These are phyloP conservation scores for Phragmites australis DNA, from an alignment of 176 grass and related monocot species.

Conservation along the genomic window DNA sequence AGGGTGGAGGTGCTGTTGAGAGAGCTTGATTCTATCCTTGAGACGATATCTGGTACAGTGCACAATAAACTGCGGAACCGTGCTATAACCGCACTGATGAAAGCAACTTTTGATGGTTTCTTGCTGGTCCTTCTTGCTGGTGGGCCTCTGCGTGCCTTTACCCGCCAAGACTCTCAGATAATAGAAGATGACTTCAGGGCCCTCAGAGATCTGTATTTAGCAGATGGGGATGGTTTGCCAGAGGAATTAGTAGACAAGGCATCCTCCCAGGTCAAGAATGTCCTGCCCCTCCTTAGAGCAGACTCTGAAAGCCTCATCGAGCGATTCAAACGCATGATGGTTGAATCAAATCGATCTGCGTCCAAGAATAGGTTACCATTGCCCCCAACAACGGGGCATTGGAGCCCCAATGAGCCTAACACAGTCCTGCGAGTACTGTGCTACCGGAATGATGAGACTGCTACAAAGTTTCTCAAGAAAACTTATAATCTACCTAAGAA, in stretches of 20 bases:
- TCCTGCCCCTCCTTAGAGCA: slow-evolving; percentile 66
- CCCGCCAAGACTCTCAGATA: slow-evolving; percentile 64
- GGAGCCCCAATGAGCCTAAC: slow-evolving; percentile 85
- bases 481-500: slow-evolving; percentile 94
- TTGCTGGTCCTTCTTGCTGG: slow-evolving; percentile 90
- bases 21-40: slow-evolving; percentile 83
- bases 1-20: slow-evolving; percentile 69
- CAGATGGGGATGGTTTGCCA: slow-evolving; percentile 91
- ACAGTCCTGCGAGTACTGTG: slow-evolving; percentile 88
- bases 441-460: slow-evolving; percentile 78
- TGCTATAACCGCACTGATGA: slow-evolving; percentile 91
- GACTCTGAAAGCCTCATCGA: slow-evolving; percentile 80
- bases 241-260: slow-evolving; percentile 92
- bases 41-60: slow-evolving; percentile 80
- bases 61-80: slow-evolving; percentile 87
- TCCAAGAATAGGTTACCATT: slow-evolving; percentile 61
- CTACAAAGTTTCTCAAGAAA: slow-evolving; percentile 97
- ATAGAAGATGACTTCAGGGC: slow-evolving; percentile 81
- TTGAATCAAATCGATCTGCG: slow-evolving; percentile 47
- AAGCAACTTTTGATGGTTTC: slow-evolving; percentile 89
- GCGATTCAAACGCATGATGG: slow-evolving; percentile 70
- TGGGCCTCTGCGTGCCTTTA: slow-evolving; percentile 78
- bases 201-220: slow-evolving; percentile 79
- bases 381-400: slow-evolving; percentile 79
- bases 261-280: slow-evolving; percentile 85